phyloP scores from a whole-genome alignment of 495 filamentous ascomycete genomes.

The Hyaloscypha variabilis region DNA sequence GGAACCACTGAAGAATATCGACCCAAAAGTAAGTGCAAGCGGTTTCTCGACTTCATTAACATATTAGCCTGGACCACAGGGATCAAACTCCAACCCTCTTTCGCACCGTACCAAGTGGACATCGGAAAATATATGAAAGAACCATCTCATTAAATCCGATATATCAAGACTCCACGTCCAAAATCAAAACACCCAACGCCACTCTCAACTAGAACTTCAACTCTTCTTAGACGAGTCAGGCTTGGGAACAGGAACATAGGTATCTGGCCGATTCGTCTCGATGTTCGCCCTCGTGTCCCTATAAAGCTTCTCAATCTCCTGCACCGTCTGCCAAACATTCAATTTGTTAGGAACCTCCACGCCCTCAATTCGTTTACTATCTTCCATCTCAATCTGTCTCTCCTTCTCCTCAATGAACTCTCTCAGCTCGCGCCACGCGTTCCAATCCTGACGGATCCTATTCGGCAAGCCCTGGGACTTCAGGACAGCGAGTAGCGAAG shows the following conservation, averaged over 20 bases:
- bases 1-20: too few species aligned
- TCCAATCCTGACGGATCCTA: slow-evolving; percentile 36
- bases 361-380: slow-evolving; percentile 7
- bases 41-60: too few species aligned
- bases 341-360: background rate
- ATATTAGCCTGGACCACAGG: too few species aligned
- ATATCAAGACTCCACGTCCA: too few species aligned
- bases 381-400: slow-evolving; percentile 27
- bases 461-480: slow-evolving; percentile 38
- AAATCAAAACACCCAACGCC: background rate
- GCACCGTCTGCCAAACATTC: slow-evolving; percentile 19
- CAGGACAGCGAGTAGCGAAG: slow-evolving; percentile 35
- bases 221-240: background rate
- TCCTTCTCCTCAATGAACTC: slow-evolving; percentile 36
- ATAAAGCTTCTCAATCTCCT: slow-evolving; percentile 24
- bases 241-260: slow-evolving; percentile 11
- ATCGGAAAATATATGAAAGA: too few species aligned
- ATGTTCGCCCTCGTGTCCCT: slow-evolving; percentile 10
- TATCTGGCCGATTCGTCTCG: slow-evolving; percentile 28
- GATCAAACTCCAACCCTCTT: too few species aligned
- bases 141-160: too few species aligned
- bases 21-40: too few species aligned
- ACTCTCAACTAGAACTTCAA: background rate
- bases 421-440: slow-evolving; percentile 31
- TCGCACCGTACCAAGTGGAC: too few species aligned